Conservation (phyloP, 495 filamentous ascomycete genomes). For the Sabuloglossum arenarium region DNA sequence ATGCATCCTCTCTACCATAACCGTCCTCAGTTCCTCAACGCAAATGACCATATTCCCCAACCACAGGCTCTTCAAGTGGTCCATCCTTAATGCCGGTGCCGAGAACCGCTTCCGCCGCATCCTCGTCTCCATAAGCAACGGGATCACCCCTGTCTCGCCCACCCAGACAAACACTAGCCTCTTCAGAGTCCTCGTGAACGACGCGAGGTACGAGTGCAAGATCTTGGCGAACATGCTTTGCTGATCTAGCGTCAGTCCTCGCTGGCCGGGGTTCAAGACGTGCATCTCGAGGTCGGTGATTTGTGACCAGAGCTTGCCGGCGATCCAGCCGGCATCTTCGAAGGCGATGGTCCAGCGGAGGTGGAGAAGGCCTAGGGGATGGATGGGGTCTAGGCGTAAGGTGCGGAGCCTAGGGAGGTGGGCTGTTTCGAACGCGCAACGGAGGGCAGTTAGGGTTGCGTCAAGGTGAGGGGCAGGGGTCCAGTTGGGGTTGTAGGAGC, state of each 20-base stretch:
- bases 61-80: neutral
- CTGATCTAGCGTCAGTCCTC: conserved; percentile 4
- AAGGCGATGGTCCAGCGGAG: conserved; percentile 12
- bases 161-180: conserved; percentile 12
- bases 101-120: neutral
- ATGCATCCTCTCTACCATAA: neutral
- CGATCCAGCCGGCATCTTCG: conserved; percentile 2
- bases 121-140: neutral
- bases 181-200: conserved; percentile 7
- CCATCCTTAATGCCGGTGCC: neutral
- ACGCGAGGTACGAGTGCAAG: conserved; percentile 11
- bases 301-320: conserved; percentile 7
- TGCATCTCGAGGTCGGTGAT: conserved; percentile 10
- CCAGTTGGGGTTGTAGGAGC: conserved; percentile 9
- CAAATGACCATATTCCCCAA: neutral
- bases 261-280: conserved; percentile 6
- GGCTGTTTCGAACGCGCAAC: conserved; percentile 9
- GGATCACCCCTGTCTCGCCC: neutral
- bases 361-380: conserved; percentile 11
- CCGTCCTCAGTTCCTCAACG: neutral
- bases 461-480: conserved; percentile 8
- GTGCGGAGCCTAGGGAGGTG: conserved; percentile 2
- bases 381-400: conserved; percentile 10
- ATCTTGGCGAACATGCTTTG: conserved; percentile 11
- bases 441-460: conserved; percentile 8